Percentiles rank a stretch among this genome's conserved stretches.
These are phyloP conservation scores for Monosporascus sp. DNA, from an alignment of 2,329 filamentous ascomycete species.

Conservation along the genomic window DNA sequence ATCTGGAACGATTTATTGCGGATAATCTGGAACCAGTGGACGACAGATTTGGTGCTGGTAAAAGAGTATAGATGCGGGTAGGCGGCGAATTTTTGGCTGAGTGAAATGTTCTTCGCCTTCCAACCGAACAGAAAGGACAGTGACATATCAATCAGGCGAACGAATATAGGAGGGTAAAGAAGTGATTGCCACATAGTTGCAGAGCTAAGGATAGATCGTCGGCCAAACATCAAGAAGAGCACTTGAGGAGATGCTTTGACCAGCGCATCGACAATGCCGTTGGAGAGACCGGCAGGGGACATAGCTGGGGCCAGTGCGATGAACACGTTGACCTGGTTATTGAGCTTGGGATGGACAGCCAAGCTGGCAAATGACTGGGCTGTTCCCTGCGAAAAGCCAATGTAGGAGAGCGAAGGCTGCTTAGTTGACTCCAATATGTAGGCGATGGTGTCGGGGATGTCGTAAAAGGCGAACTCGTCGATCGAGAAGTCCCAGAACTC, in stretches of 20 bases:
- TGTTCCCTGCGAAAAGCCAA: slow-evolving; percentile 95
- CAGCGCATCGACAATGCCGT: slow-evolving; percentile 85
- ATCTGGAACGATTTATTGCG: slow-evolving; percentile 95
- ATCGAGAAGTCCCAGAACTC: slow-evolving; percentile 98
- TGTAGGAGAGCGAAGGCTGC: slow-evolving; percentile 83
- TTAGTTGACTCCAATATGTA: slow-evolving; percentile 84
- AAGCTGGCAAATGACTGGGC: slow-evolving; percentile 94
- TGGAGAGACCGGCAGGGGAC: slow-evolving; percentile 87
- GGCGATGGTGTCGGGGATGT: slow-evolving; percentile 90
- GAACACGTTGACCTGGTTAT: slow-evolving; percentile 91
- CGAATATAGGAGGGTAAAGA: slow-evolving; percentile 90
- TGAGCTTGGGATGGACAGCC: slow-evolving; percentile 86
- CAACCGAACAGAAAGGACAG: slow-evolving; percentile 85
- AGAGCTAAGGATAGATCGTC: slow-evolving; percentile 84
- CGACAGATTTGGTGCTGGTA: slow-evolving; percentile 92
- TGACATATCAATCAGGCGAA: slow-evolving; percentile 77
- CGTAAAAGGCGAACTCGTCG: slow-evolving; percentile 95
- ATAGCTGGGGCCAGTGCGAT: slow-evolving; percentile 94
- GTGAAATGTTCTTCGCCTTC: slow-evolving; percentile 77
- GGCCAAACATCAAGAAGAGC: slow-evolving; percentile 86
- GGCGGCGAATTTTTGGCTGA: slow-evolving; percentile 86
- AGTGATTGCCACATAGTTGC: slow-evolving; percentile 97
- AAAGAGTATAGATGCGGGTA: slow-evolving; percentile 97
- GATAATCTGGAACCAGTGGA: slow-evolving; percentile 99
- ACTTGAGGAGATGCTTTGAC: slow-evolving; percentile 92